Evolutionary conservation across 2,329 filamentous ascomycete species (phyloP), one percentile per base, ranked within the genome.

Genomic region (Aspergillus intermedius): DNA sequence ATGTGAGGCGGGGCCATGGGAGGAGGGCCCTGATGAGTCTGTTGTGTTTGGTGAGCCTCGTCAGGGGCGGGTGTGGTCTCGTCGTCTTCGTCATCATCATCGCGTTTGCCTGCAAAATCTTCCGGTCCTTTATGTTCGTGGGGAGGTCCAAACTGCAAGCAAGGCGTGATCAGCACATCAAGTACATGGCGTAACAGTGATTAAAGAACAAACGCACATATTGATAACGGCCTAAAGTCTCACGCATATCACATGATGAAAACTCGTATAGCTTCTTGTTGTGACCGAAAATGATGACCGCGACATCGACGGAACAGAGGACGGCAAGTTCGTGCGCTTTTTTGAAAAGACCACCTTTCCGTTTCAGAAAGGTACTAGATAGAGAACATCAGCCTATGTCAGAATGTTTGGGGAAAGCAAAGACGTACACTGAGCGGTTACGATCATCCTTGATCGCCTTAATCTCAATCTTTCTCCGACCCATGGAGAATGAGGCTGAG

Each of bases 191-290:
- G 34, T 39, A 39, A 32, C 17, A 22, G 49, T 21, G 30, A 50
- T 45, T 21, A 50, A 40, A 44, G 13, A 46, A 17, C 15, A 47
- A 45, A 81, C 89, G 62, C 76, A 96, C 91, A 71, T 91, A 95
- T 82, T 90, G 85, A 66, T 95, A 94, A 67, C 89, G 82, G 45
- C 81, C 81, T 57, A 98, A 83, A 44, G 94, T 87, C 56, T 96
- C 89, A 67, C 86, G 86, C 80, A 98, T 95, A 69, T 96, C 89
- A 60, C 83, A 78, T 15, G 91, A 97, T 10, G 91, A 97, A 70
- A 95, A 98, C 71, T 98, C 90, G 72, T 97, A 96, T 22, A 98
- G 80, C 75, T 97, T 97, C 79, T 97, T 98, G 73, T 98, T 98
- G 74, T 88, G 91, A 55, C 91, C 91, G 66, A 97, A 97, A 63